Percentiles rank a stretch among this genome's conserved stretches.
phyloP scores from a whole-genome alignment of 257 asterid species.

The Nicotiana tomentosiformis region DNA sequence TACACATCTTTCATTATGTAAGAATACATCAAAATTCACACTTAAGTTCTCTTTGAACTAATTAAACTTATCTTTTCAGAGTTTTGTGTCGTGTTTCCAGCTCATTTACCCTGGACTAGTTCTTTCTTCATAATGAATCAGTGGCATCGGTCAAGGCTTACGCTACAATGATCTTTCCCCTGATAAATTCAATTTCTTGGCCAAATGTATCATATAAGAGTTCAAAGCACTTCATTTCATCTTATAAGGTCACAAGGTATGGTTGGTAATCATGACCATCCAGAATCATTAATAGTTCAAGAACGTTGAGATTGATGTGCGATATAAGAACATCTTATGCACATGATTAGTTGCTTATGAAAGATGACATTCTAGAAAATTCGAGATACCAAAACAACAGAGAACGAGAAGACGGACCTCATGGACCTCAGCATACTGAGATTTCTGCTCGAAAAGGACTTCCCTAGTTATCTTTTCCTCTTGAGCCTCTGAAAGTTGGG shows the following conservation, averaged over 20 bases:
- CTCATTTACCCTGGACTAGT: background rate
- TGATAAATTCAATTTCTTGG: background rate
- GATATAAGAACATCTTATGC: background rate
- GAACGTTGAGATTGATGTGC: background rate
- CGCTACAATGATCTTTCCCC: background rate
- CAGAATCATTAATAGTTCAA: background rate
- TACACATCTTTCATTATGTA: background rate
- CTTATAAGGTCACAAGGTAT: background rate
- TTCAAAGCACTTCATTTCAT: background rate
- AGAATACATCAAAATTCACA: background rate
- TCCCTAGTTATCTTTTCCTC: constrained; percentile 44
- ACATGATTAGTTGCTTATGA: background rate
- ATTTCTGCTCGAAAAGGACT: constrained; percentile 4
- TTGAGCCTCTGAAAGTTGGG: constrained; percentile 76
- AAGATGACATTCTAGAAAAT: background rate
- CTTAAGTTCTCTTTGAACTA: background rate
- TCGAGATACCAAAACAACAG: background rate
- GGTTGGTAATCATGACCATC: background rate
- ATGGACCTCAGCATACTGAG: background rate
- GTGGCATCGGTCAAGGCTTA: background rate
- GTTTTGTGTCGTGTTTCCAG: background rate
- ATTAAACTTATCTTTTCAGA: background rate
- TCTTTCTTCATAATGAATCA: background rate
- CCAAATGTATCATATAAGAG: background rate
- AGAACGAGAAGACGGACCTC: constrained; percentile 19